Evolutionary conservation across 2,329 filamentous ascomycete genomes (phyloP).

Genomic region (Penicillium vulpinum): DNA sequence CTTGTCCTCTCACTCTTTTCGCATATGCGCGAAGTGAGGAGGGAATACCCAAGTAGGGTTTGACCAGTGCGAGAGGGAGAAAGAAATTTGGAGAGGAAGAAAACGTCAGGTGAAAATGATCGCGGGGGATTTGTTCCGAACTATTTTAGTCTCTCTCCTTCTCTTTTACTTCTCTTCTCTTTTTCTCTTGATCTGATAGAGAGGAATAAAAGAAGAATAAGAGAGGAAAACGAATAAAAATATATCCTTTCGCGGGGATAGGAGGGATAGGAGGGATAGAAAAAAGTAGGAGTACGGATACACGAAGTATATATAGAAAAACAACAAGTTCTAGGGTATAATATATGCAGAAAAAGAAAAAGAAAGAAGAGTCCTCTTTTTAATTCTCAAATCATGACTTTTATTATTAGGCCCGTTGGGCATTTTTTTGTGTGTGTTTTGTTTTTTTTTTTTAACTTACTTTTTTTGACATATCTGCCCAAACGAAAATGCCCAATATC

Average conservation of each 20-base stretch:
- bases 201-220: not conserved
- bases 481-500: constrained; percentile 9
- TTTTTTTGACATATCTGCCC: constrained; percentile 1
- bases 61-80: not conserved
- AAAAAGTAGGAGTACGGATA: not conserved
- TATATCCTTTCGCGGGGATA: not conserved
- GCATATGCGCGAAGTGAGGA: constrained; percentile 19
- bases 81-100: constrained; percentile 1
- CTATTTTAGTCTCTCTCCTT: not conserved
- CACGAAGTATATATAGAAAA: not conserved
- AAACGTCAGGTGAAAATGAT: constrained; percentile 8
- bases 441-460: not conserved
- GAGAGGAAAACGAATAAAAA: not conserved
- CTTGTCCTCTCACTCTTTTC: constrained; percentile 7
- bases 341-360: not conserved
- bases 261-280: not conserved
- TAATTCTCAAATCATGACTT: not conserved
- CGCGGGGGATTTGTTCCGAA: constrained; percentile 13
- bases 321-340: not conserved
- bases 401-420: constrained; percentile 5
- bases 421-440: constrained; percentile 6
- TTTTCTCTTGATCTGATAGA: not conserved
- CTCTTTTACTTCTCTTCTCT: not conserved
- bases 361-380: not conserved
- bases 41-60: constrained; percentile 9